Percentiles rank a stretch among this genome's conserved stretches.
Conservation (phyloP, 352 stramenopile species). For the Phytophthora melonis region DNA sequence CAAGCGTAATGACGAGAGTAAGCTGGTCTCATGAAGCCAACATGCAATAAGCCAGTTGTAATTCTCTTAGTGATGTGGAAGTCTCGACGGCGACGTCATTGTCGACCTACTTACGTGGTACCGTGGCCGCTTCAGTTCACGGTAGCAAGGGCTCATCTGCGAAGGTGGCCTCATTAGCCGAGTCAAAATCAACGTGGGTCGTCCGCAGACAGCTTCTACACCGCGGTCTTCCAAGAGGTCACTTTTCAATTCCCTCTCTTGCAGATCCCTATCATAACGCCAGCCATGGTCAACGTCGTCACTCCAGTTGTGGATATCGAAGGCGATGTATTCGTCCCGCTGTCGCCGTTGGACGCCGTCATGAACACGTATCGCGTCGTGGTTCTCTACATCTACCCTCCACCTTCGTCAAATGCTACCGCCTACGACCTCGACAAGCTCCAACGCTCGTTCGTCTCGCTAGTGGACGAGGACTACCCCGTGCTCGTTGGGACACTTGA, state of each 20-base stretch:
- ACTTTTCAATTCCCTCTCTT: constrained; percentile 3
- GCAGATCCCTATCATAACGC: neutral
- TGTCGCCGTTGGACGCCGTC: constrained; percentile 60
- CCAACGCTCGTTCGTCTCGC: constrained; percentile 35
- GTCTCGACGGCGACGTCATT: constrained; percentile 13
- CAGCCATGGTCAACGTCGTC: constrained; percentile 21
- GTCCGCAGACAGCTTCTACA: neutral
- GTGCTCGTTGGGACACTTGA: constrained; percentile 49
- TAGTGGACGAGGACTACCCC: constrained; percentile 57
- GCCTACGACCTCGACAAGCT: constrained; percentile 51
- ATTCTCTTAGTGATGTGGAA: constrained; percentile 21
- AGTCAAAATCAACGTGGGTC: neutral
- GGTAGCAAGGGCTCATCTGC: neutral
- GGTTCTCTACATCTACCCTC: constrained; percentile 65
- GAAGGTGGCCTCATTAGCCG: neutral
- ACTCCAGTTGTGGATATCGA: constrained; percentile 4
- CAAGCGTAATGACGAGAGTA: constrained; percentile 2
- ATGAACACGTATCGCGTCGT: constrained; percentile 57
- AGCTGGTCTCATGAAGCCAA: neutral
- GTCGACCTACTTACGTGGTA: constrained; percentile 2
- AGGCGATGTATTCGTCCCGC: constrained; percentile 23
- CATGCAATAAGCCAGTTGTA: neutral
- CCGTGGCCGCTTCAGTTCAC: neutral
- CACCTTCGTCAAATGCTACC: neutral
- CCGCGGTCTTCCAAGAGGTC: neutral